phyloP scores from a whole-genome alignment of 116 monocot genomes.

The Zostera marina region DNA sequence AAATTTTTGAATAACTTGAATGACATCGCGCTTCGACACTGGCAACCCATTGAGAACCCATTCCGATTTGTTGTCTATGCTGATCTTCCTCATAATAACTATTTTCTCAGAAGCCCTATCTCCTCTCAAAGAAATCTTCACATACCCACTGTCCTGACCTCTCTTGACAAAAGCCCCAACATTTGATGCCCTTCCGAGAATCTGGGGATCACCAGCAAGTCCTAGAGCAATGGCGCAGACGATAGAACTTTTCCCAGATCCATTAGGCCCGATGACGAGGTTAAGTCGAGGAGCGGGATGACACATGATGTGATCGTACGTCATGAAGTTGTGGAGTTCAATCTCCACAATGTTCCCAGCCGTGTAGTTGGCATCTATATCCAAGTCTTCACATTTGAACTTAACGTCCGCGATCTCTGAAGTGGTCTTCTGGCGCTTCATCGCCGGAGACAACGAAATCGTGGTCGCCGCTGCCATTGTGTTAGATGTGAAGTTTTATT shows the following conservation, averaged over 20 bases:
- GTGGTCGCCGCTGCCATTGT: too few species aligned
- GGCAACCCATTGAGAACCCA: conserved; percentile 68
- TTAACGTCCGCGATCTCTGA: too few species aligned
- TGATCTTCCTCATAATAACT: conserved; percentile 55
- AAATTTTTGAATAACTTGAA: conserved; percentile 69
- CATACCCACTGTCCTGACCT: conserved; percentile 62
- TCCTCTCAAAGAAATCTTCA: conserved; percentile 62
- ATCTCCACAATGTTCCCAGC: conserved; percentile 91
- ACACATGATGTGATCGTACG: conserved; percentile 81
- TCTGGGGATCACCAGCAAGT: conserved; percentile 82
- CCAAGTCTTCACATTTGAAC: neutral
- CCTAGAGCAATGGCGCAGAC: conserved; percentile 95
- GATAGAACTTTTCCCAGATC: conserved; percentile 96
- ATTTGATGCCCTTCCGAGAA: conserved; percentile 90
- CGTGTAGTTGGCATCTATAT: conserved; percentile 39
- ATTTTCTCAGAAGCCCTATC: conserved; percentile 27
- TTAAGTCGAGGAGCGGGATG: conserved; percentile 87
- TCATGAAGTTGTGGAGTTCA: conserved; percentile 96
- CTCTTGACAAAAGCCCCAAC: conserved; percentile 91
- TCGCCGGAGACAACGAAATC: too few species aligned
- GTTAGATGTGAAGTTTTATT: too few species aligned
- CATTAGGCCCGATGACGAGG: conserved; percentile 90
- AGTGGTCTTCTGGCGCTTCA: too few species aligned
- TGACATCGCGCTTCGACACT: conserved; percentile 62
- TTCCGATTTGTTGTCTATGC: conserved; percentile 68